phyloP scores from a whole-genome alignment of 2,329 filamentous ascomycete genomes.

The Talaromyces marneffei region DNA sequence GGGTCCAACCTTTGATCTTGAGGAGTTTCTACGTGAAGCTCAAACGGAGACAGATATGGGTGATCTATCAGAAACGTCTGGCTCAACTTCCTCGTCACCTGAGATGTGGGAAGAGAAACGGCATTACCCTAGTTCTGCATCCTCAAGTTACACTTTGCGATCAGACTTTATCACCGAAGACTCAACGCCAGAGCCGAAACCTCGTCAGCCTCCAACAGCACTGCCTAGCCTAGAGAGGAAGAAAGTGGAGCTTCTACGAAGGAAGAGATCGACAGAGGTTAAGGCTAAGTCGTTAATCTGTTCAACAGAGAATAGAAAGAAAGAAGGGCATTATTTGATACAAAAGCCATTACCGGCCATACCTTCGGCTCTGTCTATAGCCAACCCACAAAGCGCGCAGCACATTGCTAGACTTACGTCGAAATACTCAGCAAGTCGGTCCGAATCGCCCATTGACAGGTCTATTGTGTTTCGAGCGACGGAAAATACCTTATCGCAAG shows the following conservation, averaged over 20 bases:
- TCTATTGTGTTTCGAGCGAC: slow-evolving; percentile 2
- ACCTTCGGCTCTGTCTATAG: slow-evolving; percentile 15
- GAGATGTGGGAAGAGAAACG: slow-evolving; percentile 4
- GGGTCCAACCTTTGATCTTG: slow-evolving; percentile 11
- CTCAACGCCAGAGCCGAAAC: neutral
- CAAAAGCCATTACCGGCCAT: slow-evolving; percentile 40
- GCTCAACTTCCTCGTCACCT: slow-evolving; percentile 20
- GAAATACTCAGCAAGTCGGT: slow-evolving; percentile 3
- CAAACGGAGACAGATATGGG: neutral
- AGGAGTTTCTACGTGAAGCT: neutral
- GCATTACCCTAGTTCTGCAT: slow-evolving; percentile 5
- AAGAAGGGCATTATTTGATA: slow-evolving; percentile 21
- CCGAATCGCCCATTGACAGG: slow-evolving; percentile 1
- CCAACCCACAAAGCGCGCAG: slow-evolving; percentile 7
- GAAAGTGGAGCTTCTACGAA: slow-evolving; percentile 17
- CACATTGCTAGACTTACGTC: slow-evolving; percentile 9
- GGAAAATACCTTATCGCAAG: slow-evolving; percentile 26
- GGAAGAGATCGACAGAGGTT: neutral
- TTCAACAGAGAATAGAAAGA: neutral
- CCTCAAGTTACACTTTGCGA: slow-evolving; percentile 6
- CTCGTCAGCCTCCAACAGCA: neutral
- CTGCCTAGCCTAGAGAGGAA: slow-evolving; percentile 22
- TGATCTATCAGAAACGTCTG: slow-evolving; percentile 16
- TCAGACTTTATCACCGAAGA: neutral
- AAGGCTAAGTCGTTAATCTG: neutral